A percentile compares a stretch with the other conserved stretches of the same genome.
These are phyloP conservation scores for Microthlaspi erraticum DNA, from an alignment of 345 rosid genomes.

Conservation along the genomic window DNA sequence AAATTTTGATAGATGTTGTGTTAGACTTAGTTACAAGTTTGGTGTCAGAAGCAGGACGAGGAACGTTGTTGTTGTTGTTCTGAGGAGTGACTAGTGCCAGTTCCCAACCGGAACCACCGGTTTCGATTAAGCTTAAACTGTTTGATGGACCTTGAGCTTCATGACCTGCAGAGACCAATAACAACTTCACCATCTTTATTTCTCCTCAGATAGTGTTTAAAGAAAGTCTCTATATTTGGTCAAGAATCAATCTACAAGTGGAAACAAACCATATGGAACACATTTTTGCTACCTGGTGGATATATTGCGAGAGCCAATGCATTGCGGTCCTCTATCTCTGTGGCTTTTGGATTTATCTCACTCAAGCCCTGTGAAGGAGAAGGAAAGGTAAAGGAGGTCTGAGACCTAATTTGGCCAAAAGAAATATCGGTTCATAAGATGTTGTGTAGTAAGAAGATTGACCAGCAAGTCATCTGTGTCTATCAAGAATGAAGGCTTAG, in stretches of 20 bases:
- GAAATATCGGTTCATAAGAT: constrained; percentile 53
- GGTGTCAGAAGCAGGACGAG: constrained; percentile 51
- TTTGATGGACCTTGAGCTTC: constrained; percentile 52
- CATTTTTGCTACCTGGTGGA: constrained; percentile 65
- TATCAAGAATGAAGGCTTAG: constrained; percentile 38
- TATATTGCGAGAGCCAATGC: constrained; percentile 93
- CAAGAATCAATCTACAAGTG: not conserved
- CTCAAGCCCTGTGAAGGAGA: constrained; percentile 58
- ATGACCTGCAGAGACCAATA: constrained; percentile 54
- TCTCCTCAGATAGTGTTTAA: constrained; percentile 5
- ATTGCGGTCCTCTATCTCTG: constrained; percentile 83
- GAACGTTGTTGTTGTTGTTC: constrained; percentile 66
- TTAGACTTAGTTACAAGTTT: constrained; percentile 63
- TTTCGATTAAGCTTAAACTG: constrained; percentile 52
- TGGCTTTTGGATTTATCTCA: constrained; percentile 73
- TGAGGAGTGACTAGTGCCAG: constrained; percentile 88
- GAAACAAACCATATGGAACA: constrained; percentile 25
- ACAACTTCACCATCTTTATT: constrained; percentile 1
- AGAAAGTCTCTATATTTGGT: not conserved
- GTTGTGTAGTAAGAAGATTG: constrained; percentile 46
- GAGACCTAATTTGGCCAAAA: constrained; percentile 15
- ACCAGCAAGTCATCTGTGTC: constrained; percentile 52
- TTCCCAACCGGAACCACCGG: constrained; percentile 89
- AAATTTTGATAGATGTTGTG: not conserved
- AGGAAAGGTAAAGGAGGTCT: constrained; percentile 4